phyloP scores from a whole-genome alignment of 1,284 basidiomycete genomes.

The Malassezia brasiliensis region DNA sequence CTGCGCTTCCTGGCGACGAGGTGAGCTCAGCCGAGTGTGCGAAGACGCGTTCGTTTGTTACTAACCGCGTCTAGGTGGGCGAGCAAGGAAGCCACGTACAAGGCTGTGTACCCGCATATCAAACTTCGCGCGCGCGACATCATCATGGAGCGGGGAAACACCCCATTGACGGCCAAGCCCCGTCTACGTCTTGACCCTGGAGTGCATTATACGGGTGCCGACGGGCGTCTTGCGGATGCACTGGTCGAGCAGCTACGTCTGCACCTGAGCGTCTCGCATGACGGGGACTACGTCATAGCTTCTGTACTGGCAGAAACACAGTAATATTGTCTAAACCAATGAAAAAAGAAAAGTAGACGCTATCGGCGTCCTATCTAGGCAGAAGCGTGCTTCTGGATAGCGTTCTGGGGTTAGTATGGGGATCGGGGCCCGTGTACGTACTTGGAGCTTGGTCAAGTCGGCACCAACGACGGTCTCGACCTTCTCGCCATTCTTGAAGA shows the following conservation, averaged over 20 bases:
- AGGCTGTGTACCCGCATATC: conserved; percentile 63
- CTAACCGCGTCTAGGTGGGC: conserved; percentile 31
- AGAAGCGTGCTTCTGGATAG: conserved; percentile 19
- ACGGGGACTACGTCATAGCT: conserved; percentile 70
- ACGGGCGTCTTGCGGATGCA: neutral
- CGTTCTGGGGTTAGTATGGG: neutral
- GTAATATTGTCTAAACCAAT: neutral
- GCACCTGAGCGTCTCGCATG: conserved; percentile 69
- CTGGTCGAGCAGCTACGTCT: conserved; percentile 19
- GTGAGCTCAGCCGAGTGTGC: conserved; percentile 5
- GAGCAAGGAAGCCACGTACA: conserved; percentile 81
- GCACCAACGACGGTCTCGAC: conserved; percentile 61
- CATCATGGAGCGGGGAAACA: conserved; percentile 24
- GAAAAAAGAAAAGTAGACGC: neutral
- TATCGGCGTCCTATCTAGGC: too few species aligned
- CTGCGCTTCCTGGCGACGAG: conserved; percentile 11
- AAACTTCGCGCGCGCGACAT: neutral
- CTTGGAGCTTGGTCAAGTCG: conserved; percentile 52
- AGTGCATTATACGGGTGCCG: neutral
- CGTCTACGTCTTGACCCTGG: conserved; percentile 20
- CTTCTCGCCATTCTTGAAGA: conserved; percentile 62
- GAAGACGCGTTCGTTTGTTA: neutral
- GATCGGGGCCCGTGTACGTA: neutral
- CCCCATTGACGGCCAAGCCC: conserved; percentile 15
- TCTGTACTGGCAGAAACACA: conserved; percentile 59